phyloP scores from a whole-genome alignment of 148 eudicot species.

The Camellia lanceoleosa region DNA sequence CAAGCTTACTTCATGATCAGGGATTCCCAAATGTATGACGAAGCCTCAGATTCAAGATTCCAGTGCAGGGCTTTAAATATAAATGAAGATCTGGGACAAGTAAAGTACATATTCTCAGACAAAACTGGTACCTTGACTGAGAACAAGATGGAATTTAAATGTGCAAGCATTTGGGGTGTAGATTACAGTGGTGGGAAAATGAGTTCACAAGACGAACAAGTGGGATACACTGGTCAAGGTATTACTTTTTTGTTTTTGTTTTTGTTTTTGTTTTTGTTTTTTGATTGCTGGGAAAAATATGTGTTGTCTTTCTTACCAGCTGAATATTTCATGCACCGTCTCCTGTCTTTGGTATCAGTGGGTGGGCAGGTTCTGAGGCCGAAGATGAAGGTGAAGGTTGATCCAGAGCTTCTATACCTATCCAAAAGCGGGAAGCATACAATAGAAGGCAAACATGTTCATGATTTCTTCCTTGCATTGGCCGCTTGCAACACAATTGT shows the following conservation, averaged over 20 bases:
- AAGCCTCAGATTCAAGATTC: conserved; percentile 67
- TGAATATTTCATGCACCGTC: conserved; percentile 12
- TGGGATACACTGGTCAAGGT: conserved; percentile 59
- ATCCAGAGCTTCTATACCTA: conserved; percentile 56
- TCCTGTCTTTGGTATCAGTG: conserved; percentile 37
- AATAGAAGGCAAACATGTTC: conserved; percentile 42
- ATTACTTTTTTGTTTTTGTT: not conserved
- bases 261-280: not conserved
- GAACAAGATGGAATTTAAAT: conserved; percentile 98
- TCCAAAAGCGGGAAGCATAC: conserved; percentile 40
- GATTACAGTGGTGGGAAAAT: conserved; percentile 56
- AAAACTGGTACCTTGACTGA: conserved; percentile 98
- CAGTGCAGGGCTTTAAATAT: conserved; percentile 95
- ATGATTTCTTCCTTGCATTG: conserved; percentile 85
- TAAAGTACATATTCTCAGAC: conserved; percentile 93
- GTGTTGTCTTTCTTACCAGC: conserved; percentile 1
- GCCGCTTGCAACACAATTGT: conserved; percentile 99
- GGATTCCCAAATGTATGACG: conserved; percentile 67
- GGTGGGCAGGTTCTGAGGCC: conserved; percentile 70
- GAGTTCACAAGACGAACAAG: conserved; percentile 38
- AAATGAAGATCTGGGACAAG: conserved; percentile 96
- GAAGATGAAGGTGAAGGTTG: conserved; percentile 86
- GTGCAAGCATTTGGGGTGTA: conserved; percentile 86
- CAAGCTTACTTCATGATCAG: conserved; percentile 96
- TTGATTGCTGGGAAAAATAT: not conserved